A percentile compares a stretch with the other conserved stretches of the same genome.
Conservation (phyloP, 352 stramenopile genomes). For the Globisporangium solare region DNA sequence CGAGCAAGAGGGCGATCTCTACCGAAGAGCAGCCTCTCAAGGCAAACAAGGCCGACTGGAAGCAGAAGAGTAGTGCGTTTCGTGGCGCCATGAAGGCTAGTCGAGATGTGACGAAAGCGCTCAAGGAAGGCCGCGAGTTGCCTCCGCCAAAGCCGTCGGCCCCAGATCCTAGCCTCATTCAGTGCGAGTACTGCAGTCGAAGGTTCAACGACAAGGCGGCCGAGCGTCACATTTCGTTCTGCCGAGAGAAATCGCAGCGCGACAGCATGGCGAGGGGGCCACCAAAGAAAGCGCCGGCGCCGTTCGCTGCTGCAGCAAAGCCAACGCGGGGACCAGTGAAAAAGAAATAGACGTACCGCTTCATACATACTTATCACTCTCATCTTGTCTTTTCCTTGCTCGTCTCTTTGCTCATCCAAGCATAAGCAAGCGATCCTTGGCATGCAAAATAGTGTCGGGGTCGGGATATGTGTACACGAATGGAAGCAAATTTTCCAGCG, state of each 20-base stretch:
- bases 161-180: constrained; percentile 82
- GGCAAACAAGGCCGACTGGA: constrained; percentile 70
- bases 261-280: constrained; percentile 33
- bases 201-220: constrained; percentile 91
- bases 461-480: constrained; percentile 64
- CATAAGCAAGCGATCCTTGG: constrained; percentile 52
- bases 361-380: background rate
- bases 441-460: constrained; percentile 36
- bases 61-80: constrained; percentile 82
- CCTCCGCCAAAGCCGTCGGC: constrained; percentile 55
- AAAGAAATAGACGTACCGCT: constrained; percentile 32
- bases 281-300: constrained; percentile 28
- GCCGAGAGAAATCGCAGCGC: constrained; percentile 78
- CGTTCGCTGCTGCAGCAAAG: constrained; percentile 20
- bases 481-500: constrained; percentile 51
- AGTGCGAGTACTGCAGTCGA: constrained; percentile 88
- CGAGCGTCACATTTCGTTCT: constrained; percentile 91
- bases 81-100: constrained; percentile 85
- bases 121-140: constrained; percentile 66
- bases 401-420: constrained; percentile 23
- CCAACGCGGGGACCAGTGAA: constrained; percentile 30
- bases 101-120: constrained; percentile 50
- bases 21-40: constrained; percentile 53
- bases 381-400: background rate
- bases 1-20: constrained; percentile 17